phyloP scores from a whole-genome alignment of 2,329 filamentous ascomycete species.

The Albifimbria verrucaria region DNA sequence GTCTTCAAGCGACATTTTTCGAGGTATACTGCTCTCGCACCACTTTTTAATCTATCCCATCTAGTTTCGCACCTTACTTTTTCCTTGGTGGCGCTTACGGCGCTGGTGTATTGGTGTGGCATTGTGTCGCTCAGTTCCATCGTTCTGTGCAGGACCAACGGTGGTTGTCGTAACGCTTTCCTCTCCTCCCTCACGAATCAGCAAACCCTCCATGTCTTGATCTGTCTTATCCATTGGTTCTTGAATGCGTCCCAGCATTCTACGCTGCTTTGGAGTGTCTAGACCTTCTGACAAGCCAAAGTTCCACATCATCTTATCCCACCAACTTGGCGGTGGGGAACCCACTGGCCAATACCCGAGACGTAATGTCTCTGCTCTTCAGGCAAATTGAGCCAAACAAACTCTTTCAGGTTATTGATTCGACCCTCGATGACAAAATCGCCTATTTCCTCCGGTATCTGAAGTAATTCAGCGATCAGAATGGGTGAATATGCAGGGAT shows the following conservation, averaged over 20 bases:
- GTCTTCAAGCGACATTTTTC: too few relatives aligned
- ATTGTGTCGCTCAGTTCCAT: not conserved
- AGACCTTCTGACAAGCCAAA: constrained; percentile 21
- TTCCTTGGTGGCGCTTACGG: not conserved
- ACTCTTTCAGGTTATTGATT: constrained; percentile 33
- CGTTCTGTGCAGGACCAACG: not conserved
- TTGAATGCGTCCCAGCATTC: constrained; percentile 22
- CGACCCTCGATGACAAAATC: constrained; percentile 35
- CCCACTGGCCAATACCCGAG: constrained; percentile 29
- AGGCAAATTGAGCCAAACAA: constrained; percentile 35
- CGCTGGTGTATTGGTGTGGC: not conserved
- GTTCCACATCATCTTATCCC: constrained; percentile 20
- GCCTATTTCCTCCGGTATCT: constrained; percentile 32
- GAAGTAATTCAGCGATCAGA: constrained; percentile 31
- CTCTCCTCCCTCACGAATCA: not conserved
- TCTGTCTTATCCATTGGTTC: not conserved
- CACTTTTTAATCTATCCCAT: too few relatives aligned
- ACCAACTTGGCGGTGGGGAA: constrained; percentile 24
- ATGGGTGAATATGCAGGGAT: constrained; percentile 37
- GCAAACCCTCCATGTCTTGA: not conserved
- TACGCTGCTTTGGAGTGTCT: constrained; percentile 16
- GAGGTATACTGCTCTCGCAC: too few relatives aligned
- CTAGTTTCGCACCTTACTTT: too few relatives aligned
- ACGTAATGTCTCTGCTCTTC: constrained; percentile 28
- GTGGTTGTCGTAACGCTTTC: not conserved